Evolutionary conservation across 2,329 filamentous ascomycete species (phyloP).

Genomic region (Aspergillus clavatus): DNA sequence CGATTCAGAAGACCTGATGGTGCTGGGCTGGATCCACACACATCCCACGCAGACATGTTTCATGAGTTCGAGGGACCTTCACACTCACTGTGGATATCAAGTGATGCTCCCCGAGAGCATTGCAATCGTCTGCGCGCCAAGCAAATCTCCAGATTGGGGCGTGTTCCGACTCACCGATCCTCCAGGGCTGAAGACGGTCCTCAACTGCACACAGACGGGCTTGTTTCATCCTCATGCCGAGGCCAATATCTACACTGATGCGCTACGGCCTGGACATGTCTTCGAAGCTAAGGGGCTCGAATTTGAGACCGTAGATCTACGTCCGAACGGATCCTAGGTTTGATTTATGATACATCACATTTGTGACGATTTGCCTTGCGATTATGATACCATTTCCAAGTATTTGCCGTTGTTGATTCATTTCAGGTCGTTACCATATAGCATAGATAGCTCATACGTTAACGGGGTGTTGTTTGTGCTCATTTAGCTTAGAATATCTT

Average conservation of each 20-base stretch:
- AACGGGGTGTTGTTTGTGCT: not conserved
- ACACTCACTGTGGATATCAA: slow-evolving; percentile 92
- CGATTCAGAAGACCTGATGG: slow-evolving; percentile 73
- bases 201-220: slow-evolving; percentile 70
- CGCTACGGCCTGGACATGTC: slow-evolving; percentile 65
- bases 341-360: slow-evolving; percentile 5
- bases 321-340: slow-evolving; percentile 18
- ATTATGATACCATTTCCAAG: slow-evolving; percentile 1
- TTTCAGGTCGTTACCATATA: not conserved
- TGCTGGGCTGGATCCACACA: slow-evolving; percentile 96
- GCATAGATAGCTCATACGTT: not conserved
- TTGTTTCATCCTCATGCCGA: slow-evolving; percentile 77
- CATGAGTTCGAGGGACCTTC: slow-evolving; percentile 89
- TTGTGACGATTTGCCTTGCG: slow-evolving; percentile 7
- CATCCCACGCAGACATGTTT: slow-evolving; percentile 97
- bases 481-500: no score
- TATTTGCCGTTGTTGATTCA: not conserved
- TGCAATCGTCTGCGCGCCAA: slow-evolving; percentile 91
- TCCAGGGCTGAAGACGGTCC: slow-evolving; percentile 78
- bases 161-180: slow-evolving; percentile 92
- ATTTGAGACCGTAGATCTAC: slow-evolving; percentile 64
- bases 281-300: slow-evolving; percentile 63
- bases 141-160: slow-evolving; percentile 69
- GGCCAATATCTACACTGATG: slow-evolving; percentile 72
- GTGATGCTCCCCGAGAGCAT: slow-evolving; percentile 95